phyloP scores from a whole-genome alignment of 192 early-diverging fungal species.

The Umbelopsis ramanniana region DNA sequence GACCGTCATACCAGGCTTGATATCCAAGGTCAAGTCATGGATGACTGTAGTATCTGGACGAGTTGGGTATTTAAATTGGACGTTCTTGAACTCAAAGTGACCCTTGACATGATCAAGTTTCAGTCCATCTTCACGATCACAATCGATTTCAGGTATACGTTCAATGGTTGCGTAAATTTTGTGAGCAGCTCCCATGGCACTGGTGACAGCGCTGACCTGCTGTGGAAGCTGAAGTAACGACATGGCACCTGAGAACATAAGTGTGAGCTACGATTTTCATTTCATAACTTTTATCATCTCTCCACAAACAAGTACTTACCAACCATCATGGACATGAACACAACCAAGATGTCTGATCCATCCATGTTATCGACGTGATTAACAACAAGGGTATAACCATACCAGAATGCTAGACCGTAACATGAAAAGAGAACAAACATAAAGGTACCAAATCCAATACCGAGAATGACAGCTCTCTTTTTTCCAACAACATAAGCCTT shows the following conservation, averaged over 20 bases:
- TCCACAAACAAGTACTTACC: slow-evolving; percentile 45
- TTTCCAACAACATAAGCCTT: slow-evolving; percentile 64
- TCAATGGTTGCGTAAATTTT: slow-evolving; percentile 83
- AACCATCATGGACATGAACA: slow-evolving; percentile 86
- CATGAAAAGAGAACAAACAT: slow-evolving; percentile 71
- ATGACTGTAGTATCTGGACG: slow-evolving; percentile 81
- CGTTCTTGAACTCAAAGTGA: slow-evolving; percentile 70
- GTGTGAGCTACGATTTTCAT: background rate
- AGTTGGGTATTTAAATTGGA: slow-evolving; percentile 83
- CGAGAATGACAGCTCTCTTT: slow-evolving; percentile 61
- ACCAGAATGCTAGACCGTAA: slow-evolving; percentile 84
- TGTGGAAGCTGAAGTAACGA: slow-evolving; percentile 54
- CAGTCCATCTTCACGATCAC: slow-evolving; percentile 47
- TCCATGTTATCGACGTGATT: slow-evolving; percentile 31
- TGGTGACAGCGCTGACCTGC: slow-evolving; percentile 69
- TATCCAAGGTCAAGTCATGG: slow-evolving; percentile 66
- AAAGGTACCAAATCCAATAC: slow-evolving; percentile 68
- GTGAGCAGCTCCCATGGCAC: slow-evolving; percentile 76
- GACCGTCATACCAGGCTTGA: slow-evolving; percentile 75
- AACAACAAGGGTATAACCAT: slow-evolving; percentile 66
- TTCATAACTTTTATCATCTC: slow-evolving; percentile 38
- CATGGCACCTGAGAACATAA: background rate
- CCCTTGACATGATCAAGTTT: slow-evolving; percentile 55
- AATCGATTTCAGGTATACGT: slow-evolving; percentile 77
- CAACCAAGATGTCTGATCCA: slow-evolving; percentile 66